Conservation (phyloP, 2,329 filamentous ascomycete species). For the Sarocladiaceae sp. region DNA sequence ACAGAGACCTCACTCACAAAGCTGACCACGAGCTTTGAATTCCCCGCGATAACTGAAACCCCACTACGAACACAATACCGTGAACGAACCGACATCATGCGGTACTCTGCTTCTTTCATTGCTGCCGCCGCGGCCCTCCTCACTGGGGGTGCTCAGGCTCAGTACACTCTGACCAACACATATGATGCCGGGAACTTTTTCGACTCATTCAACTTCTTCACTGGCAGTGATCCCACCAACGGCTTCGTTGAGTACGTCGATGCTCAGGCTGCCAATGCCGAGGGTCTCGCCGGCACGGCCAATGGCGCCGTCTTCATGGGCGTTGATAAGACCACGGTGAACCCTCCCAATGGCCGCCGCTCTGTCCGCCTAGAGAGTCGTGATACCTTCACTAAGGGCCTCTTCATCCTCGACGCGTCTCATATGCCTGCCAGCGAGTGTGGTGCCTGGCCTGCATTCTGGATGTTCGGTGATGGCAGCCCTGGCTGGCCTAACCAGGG, state of each 20-base stretch:
- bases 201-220: slow-evolving; percentile 49
- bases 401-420: slow-evolving; percentile 66
- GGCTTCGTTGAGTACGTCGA: slow-evolving; percentile 68
- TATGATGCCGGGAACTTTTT: slow-evolving; percentile 52
- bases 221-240: slow-evolving; percentile 58
- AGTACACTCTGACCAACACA: slow-evolving; percentile 40
- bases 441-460: slow-evolving; percentile 72
- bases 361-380: slow-evolving; percentile 66
- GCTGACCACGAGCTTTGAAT: no score
- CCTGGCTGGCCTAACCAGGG: slow-evolving; percentile 63
- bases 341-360: slow-evolving; percentile 52
- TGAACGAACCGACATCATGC: slow-evolving; percentile 15
- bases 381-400: slow-evolving; percentile 58
- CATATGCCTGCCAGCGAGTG: slow-evolving; percentile 71
- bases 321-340: slow-evolving; percentile 55
- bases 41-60: neutral
- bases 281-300: slow-evolving; percentile 51
- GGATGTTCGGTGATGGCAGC: slow-evolving; percentile 46
- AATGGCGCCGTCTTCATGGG: slow-evolving; percentile 59
- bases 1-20: no score
- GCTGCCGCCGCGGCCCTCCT: slow-evolving; percentile 25
- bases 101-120: slow-evolving; percentile 18
- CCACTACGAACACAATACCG: neutral
- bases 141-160: slow-evolving; percentile 19
- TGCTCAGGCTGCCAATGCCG: slow-evolving; percentile 48